A percentile compares a stretch with the other conserved stretches of the same genome.
These are phyloP conservation scores for Xylaria sp. DNA, from an alignment of 2,329 filamentous ascomycete genomes.

Conservation along the genomic window DNA sequence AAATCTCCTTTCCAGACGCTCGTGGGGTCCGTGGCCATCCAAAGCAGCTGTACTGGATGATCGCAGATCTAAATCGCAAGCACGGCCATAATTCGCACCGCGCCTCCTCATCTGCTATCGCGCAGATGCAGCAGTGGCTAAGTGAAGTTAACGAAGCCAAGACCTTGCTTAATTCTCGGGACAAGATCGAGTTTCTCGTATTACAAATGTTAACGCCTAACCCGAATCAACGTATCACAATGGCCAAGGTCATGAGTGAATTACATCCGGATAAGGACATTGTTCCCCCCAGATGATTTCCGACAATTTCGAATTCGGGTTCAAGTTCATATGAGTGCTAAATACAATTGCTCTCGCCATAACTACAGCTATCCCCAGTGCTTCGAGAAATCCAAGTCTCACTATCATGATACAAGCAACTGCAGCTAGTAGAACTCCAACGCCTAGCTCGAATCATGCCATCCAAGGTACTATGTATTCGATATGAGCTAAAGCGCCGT, in stretches of 20 bases:
- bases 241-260: conserved; percentile 62
- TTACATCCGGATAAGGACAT: conserved; percentile 48
- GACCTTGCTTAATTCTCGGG: conserved; percentile 57
- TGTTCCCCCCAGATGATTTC: conserved; percentile 14
- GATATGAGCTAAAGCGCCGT: not conserved
- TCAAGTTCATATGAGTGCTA: not conserved
- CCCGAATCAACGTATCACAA: conserved; percentile 64
- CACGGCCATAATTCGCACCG: conserved; percentile 44
- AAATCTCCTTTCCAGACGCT: conserved; percentile 66
- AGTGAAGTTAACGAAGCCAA: conserved; percentile 63
- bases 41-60: conserved; percentile 67
- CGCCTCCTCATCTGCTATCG: conserved; percentile 52
- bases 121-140: conserved; percentile 68
- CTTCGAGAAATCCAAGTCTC: not conserved
- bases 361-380: not conserved
- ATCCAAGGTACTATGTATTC: conserved; percentile 1
- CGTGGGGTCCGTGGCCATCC: conserved; percentile 61
- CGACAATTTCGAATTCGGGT: not conserved
- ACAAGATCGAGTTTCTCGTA: conserved; percentile 64
- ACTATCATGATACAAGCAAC: not conserved
- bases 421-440: not conserved
- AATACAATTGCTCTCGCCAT: not conserved
- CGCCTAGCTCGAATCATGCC: conserved; percentile 1
- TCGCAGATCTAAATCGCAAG: conserved; percentile 64
- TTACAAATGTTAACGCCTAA: conserved; percentile 65